Base-by-base conservation (phyloP, 805 yeast species). In the Limtongia smithiae region DNA sequence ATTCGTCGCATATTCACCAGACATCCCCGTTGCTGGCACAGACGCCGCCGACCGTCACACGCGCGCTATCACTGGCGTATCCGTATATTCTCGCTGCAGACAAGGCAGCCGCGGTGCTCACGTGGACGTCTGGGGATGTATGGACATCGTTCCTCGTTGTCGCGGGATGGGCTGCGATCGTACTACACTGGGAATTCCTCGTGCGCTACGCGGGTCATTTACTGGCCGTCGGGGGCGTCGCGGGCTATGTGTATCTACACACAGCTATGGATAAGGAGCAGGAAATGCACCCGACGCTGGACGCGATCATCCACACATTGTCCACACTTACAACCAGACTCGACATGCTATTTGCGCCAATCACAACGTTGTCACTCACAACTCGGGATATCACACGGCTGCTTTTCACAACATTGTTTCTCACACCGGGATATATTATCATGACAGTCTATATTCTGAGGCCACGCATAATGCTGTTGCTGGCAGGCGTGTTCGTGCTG, bases 31-130 rank as follows among this genome's bases (percentile, higher is more conserved):
- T 93, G 44, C 74, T 93, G 57, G 75, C 88, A 33, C 80, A 88
- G 21, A 93, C 98, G 0, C 97, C 97, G 2, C 93, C 96, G 2
- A 79, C 89, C 0, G 87, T 91, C 12, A 82, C 95, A 27, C 85
- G 86, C 60, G 86, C 93, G 2, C 73, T 91, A 44, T 79, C 89
- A 34, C 76, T 80, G 52, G 80, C 95, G 8, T 90, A 91, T 65
- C 97, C 97, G 1, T 87, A 87, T 63, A 71, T 91, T 37, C 74
- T 85, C 34, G 77, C 85, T 1, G 79, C 82, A 8, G 88, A 90
- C 65, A 80, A 81, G 57, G 55, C 78, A 1, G 71, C 89, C 47
- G 81, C 86, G 37, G 73, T 89, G 34, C 66, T 86, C 32, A 90
- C 97, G 0, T 91, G 98, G 98, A 85, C 97, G 2, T 81, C 82